Base-by-base conservation (phyloP, 495 filamentous ascomycete species). In the Penicillium waksmanii region DNA sequence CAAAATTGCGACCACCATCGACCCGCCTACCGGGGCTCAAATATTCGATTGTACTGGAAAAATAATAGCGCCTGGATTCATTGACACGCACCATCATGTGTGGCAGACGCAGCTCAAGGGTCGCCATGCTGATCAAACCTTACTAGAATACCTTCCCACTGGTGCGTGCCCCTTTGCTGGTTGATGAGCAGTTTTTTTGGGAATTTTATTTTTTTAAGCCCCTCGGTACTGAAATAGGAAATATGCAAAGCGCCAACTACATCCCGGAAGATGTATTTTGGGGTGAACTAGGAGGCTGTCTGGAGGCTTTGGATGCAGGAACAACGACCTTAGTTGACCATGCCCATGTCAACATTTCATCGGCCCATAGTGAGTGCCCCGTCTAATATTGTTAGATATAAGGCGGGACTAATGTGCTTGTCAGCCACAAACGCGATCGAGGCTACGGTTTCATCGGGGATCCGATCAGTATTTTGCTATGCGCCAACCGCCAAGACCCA, bases 241-340 rank as follows among this genome's bases (percentile, higher is more conserved):
- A 73, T 27, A 58, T 69, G 19, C 67, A 70, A 42, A 59, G 65
- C 15, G 58, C 63, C 6, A 72, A 78, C 36, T 80, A 73, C 61
- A 70, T 73, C 9, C 61, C 79, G 0, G 77, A 82, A 7, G 82
- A 84, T 52, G 66, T 81, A 6, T 87, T 80, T 70, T 82, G 76
- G 67, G 79, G 83, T 23, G 72, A 86, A 62, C 72, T 87, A 1
- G 75, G 73, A 3, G 85, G 83, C 2, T 71, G 73, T 36, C 72
- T 82, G 9, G 83, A 87, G 56, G 72, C 74, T 13, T 42, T 88
- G 15, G 74, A 85, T 60, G 77, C 75, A 5, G 85, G 85, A 13
- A 82, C 80, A 5, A 88, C 85, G 4, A 85, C 83, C 0, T 73
- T 84, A 1, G 73, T 86, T 2, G 84, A 87, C 59, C 82, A 85